Evolutionary conservation across 305 asterid species (phyloP), one percentile per base, ranked within the genome.

Genomic region (Euphrasia arctica): DNA sequence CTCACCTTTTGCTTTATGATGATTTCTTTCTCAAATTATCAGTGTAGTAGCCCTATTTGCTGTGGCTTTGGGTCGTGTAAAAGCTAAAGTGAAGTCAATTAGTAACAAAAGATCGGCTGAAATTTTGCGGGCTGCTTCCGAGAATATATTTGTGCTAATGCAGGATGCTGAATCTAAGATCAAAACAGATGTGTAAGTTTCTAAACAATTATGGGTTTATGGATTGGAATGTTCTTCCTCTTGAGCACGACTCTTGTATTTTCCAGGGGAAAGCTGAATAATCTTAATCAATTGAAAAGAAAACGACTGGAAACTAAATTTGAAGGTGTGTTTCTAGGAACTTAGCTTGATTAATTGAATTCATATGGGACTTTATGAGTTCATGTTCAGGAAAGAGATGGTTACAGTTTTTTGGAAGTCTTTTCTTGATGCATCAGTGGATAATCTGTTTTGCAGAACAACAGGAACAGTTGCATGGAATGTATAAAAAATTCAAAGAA

Each of bases 131-230:
- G 82, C 84, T 71, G 82, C 82, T 66, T 80, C 85, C 54, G 90
- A 85, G 77, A 85, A 74, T 56, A 84, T 87, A 78, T 78, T 80
- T 64, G 75, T 65, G 67, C 85, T 75, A 54, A 65, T 90, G 74
- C 82, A 80, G 74, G 79, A 72, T 69, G 87, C 89, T 66, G 96
- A 92, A 78, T 82, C 87, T 76, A 89, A 74, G 77, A 84, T 86
- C 69, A 84, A 80, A 79, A 76, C 76, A 67, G 95, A 92, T 64
- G 66, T 77, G 97, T 92, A 79, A 77, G 90, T 74, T 66, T 49
- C 58, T 64, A 60, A 50, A 39, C 51, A 66, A 54, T 64, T 63
- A 70, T 54, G 65, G 60, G 22, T 55, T 52, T 62, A 36, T 61
- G 57, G 48, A 28, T 62, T 63, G 10, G 58, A 66, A 10, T 54